Base-by-base conservation (phyloP, 2,329 filamentous ascomycete species). In the Trichoderma atroviride region DNA sequence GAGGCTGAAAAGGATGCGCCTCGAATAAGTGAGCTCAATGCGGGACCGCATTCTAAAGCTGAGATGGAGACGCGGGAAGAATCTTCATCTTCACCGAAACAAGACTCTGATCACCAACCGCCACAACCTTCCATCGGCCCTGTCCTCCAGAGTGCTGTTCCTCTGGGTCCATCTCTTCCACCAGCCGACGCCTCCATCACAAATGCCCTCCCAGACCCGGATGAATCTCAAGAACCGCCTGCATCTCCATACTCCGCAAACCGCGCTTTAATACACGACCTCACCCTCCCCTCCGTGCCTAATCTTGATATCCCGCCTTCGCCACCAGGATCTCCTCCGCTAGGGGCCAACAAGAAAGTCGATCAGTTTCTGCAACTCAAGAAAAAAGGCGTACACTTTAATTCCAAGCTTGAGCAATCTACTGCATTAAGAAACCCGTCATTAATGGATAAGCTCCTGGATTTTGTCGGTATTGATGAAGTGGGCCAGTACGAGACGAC, bases 301-400 rank as follows among this genome's bases (percentile, higher is more conserved):
- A 90, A 93, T 79, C 88, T 93, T 75, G 84, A 89, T 73, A 93
- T 96, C 71, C 92, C 92, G 0, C 84, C 87, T 11, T 93, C 92
- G 4, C 92, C 92, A 1, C 89, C 90, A 0, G 87, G 87, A 29
- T 87, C 87, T 2, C 87, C 87, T 13, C 80, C 83, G 0, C 76
- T 82, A 40, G 73, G 80, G 53, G 79, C 89, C 14, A 89, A 86
- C 62, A 85, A 86, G 73, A 94, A 93, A 74, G 91, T 95, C 74
- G 85, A 88, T 71, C 88, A 89, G 70, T 95, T 96, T 73, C 85
- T 95, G 0, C 84, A 88, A 57, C 84, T 95, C n/a, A 96, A 96
- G 81, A 89, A 88, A 75, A 88, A 90, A 72, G 90, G 90, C 5
- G 84, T 89, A 19, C 92, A 96, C 79, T 95, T 95, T 83, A 94